A percentile compares a stretch with the other conserved stretches of the same genome.
Evolutionary conservation across 225 moss, liverwort and hornwort genomes (phyloP).

Genomic region (Pseudisothecium myosuroides): DNA sequence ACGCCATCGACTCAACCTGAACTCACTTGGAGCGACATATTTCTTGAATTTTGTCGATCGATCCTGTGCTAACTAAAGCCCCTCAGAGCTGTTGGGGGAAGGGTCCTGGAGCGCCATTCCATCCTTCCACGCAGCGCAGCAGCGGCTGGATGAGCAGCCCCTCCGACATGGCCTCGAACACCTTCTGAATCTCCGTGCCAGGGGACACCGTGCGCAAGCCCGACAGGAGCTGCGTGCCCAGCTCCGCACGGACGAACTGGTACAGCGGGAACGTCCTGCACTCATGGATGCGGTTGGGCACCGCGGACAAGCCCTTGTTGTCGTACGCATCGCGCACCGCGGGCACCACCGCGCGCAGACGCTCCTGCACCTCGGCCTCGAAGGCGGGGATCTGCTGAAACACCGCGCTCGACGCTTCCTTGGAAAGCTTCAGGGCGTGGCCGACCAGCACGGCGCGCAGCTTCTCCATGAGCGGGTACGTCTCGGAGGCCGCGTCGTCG

Average conservation of each 20-base stretch:
- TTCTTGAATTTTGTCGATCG: not conserved
- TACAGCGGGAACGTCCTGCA: not conserved
- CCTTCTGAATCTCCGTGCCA: not conserved
- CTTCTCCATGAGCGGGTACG: constrained; percentile 43
- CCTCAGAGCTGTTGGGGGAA: not conserved
- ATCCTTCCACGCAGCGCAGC: not conserved
- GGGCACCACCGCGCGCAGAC: not conserved
- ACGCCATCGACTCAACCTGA: too few species aligned
- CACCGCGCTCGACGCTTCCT: not conserved
- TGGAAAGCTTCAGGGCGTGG: not conserved
- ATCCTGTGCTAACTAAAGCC: too few species aligned
- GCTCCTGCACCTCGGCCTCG: not conserved
- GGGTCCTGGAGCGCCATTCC: not conserved
- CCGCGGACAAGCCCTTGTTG: not conserved
- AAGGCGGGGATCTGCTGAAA: not conserved
- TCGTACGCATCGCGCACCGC: not conserved
- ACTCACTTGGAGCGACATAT: too few species aligned
- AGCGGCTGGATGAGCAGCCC: not conserved
- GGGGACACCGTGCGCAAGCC: not conserved
- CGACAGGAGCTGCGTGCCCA: not conserved
- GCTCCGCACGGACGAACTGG: not conserved
- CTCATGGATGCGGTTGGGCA: not conserved
- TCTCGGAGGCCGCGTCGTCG: not conserved
- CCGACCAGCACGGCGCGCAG: constrained; percentile 9
- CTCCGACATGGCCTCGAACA: not conserved